Base-by-base conservation (phyloP, 2,329 filamentous ascomycete genomes). In the Xenoacremonium recifei region DNA sequence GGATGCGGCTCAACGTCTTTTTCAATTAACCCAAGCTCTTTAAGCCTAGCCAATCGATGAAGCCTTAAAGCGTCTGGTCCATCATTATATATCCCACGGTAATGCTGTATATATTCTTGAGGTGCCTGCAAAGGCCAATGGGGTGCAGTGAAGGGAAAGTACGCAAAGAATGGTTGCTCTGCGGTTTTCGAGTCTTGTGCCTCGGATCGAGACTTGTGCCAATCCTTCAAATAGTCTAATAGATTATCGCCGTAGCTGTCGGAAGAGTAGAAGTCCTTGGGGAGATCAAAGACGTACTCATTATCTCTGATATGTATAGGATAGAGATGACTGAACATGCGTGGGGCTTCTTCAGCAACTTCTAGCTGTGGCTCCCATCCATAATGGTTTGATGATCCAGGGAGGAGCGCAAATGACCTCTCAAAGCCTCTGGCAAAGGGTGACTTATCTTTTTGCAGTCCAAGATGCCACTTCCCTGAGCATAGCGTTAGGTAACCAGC, bases 81-180 rank as follows among this genome's bases (percentile, higher is more conserved):
- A 3, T 80, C 77, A 32, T 82, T 73, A 53, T 84, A 84, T 0
- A 78, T 64, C 2, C 79, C 79, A 5, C 68, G 68, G 56, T 83
- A 84, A 40, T 80, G 76, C 13, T 70, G 65, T 27, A 79, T 72
- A 39, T 74, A 73, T 47, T 79, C 71, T 27, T 64, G 57, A 0
- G 79, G 77, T 0, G 78, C 78, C 52, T 84, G 80, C 2, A 84
- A 61, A 3, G 80, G 80, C 80, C 80, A 84, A 50, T 84, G 80
- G 4, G 79, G 79, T 0, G 80, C 79, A 0, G 78, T 79, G 54
- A 80, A 84, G 1, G 58, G 45, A 3, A 61, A 34, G 16, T 56
- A 61, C 4, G 47, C 53, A 37, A 63, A 57, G 45, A 59, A 60
- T 0, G 57, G 58, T 19, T 45, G 39, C 3, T 64, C 54, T 19